These are phyloP conservation scores for Chiua virens DNA, from an alignment of 768 basidiomycete genomes.

Conservation along the genomic window DNA sequence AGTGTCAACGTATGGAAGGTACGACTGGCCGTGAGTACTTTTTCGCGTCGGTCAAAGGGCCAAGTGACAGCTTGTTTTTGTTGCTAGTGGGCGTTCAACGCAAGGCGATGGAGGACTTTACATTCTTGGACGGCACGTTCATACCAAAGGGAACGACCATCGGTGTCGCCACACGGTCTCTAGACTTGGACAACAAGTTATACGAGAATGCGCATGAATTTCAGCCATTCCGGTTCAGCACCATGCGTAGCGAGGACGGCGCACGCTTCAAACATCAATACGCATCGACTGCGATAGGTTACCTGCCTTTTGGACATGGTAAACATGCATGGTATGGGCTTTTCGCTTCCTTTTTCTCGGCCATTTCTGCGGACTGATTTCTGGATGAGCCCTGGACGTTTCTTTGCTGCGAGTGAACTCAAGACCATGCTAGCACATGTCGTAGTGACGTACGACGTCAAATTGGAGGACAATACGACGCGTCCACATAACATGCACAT, in stretches of 20 bases:
- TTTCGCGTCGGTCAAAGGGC: background rate
- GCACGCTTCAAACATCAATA: constrained; percentile 35
- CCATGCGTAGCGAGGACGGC: constrained; percentile 29
- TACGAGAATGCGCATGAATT: constrained; percentile 40
- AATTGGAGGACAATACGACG: background rate
- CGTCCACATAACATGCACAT: background rate
- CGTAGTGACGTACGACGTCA: constrained; percentile 9
- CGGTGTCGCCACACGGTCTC: constrained; percentile 11
- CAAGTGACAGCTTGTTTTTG: constrained; percentile 19
- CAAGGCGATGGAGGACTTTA: constrained; percentile 29
- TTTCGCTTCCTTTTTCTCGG: too few species aligned
- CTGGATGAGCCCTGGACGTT: constrained; percentile 13
- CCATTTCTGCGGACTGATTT: too few species aligned
- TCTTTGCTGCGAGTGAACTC: constrained; percentile 8
- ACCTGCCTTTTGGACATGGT: constrained; percentile 39
- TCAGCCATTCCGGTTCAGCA: constrained; percentile 31
- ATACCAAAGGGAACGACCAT: constrained; percentile 32
- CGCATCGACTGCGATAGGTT: constrained; percentile 31
- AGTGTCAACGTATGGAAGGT: constrained; percentile 31
- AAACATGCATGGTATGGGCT: constrained; percentile 9
- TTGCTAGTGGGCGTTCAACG: constrained; percentile 21
- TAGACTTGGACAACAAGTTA: constrained; percentile 14
- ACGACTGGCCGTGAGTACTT: constrained; percentile 19
- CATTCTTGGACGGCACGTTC: constrained; percentile 31
- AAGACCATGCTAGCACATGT: constrained; percentile 15